Conservation (phyloP, 805 yeast genomes). For the Komagataella mondaviorum region DNA sequence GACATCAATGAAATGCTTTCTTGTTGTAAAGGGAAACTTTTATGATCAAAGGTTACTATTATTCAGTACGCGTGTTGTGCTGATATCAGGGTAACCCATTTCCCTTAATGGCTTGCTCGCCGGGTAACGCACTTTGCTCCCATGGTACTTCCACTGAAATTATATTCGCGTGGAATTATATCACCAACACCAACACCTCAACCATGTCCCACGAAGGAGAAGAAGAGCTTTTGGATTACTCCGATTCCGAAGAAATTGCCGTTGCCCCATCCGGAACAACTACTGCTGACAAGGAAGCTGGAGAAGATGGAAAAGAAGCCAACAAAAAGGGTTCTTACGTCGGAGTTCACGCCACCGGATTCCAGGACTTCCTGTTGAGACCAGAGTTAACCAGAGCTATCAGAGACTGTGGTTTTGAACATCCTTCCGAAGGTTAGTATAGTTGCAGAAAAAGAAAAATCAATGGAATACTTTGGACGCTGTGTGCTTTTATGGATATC, state of each 20-base stretch:
- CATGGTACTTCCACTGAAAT: background rate
- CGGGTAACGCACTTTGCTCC: background rate
- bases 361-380: slow-evolving; percentile 92
- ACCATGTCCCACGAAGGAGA: slow-evolving; percentile 90
- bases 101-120: background rate
- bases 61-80: background rate
- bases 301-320: slow-evolving; percentile 21
- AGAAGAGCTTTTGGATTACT: slow-evolving; percentile 98
- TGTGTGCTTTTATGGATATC: background rate
- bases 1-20: slow-evolving; percentile 12
- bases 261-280: slow-evolving; percentile 43
- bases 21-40: background rate
- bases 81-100: background rate
- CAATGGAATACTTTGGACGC: background rate
- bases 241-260: slow-evolving; percentile 93
- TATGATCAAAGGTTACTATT: background rate
- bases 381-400: slow-evolving; percentile 96
- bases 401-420: slow-evolving; percentile 98
- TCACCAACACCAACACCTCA: background rate
- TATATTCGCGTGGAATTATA: background rate
- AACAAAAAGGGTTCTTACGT: slow-evolving; percentile 95
- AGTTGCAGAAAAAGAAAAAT: background rate
- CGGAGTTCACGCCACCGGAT: slow-evolving; percentile 96
- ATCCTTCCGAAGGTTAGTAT: slow-evolving; percentile 94
- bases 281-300: slow-evolving; percentile 31